Evolutionary conservation across 768 basidiomycete genomes (phyloP), one percentile per base, ranked within the genome.

Genomic region (Amyloporia xantha): DNA sequence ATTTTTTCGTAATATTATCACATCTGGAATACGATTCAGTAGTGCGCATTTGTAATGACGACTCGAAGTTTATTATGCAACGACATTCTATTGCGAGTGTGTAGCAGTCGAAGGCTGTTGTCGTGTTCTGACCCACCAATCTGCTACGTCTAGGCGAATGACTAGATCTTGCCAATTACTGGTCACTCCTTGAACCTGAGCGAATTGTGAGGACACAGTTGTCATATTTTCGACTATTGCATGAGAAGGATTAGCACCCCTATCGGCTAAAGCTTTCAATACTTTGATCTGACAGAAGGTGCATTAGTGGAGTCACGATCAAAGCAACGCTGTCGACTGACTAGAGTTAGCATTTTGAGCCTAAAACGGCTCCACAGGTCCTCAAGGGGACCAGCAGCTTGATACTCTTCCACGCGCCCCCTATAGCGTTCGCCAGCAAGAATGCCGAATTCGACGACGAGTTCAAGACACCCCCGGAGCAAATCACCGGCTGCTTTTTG

Each of bases 401-500:
- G 69, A 58, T 84, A 80, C 54, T 89, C 86, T 52, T 79, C 66
- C 54, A 85, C 40, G 17, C 73, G 67, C 1, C 71, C 75, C 19
- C 74, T 67, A 54, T 72, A 71, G 3, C 84, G 58, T 45, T 84
- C 82, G 5, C 83, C 81, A 0, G 81, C 74, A 20, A 87, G 68
- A 20, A 85, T 69, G 21, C 80, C 76, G 53, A 86, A 77, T 46
- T 86, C 81, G 39, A 91, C 69, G 3, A 89, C 72, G 30, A 79
- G 61, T 58, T 86, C 82, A 52, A 91, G 66, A 25, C 75, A 71
- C 21, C 75, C 74, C 13, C 81, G 75, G 21, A 91, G 69, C 26
- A 82, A 65, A 54, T 87, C 86, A 1, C 82, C 79, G 1, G 77
- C 79, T 5, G 73, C 71, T 54, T 76, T 72, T 62, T 92, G 89